Evolutionary conservation across 345 rosid species (phyloP).

Genomic region (Triadica sebifera): DNA sequence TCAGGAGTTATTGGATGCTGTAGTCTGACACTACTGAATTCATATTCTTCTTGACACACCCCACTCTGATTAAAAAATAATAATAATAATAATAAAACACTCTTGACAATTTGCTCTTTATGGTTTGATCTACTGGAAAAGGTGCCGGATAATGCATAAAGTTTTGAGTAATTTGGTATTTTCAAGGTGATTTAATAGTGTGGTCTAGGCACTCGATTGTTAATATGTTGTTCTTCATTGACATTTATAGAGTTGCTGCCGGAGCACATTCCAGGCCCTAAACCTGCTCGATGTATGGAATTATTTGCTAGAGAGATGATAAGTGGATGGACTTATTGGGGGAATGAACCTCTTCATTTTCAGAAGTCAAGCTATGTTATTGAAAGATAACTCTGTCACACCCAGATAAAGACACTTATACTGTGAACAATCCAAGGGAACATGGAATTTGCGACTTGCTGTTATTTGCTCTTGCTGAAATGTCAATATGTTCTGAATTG

Average conservation of each 20-base stretch:
- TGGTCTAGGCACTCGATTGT: background rate
- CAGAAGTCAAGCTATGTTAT: conserved; percentile 61
- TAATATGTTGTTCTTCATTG: conserved; percentile 2
- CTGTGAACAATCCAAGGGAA: background rate
- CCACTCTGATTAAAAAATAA: background rate
- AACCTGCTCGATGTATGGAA: conserved; percentile 68
- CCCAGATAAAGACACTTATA: background rate
- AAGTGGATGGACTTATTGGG: conserved; percentile 84
- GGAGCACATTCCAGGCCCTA: conserved; percentile 50
- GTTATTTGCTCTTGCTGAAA: background rate
- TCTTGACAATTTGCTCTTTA: background rate
- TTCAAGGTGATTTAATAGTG: background rate
- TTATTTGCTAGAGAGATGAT: conserved; percentile 83
- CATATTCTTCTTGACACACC: background rate
- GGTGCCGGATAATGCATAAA: background rate
- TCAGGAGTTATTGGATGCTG: background rate
- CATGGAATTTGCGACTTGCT: background rate
- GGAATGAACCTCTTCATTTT: conserved; percentile 85
- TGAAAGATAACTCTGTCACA: conserved; percentile 12
- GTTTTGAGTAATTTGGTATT: background rate
- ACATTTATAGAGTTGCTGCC: conserved; percentile 50
- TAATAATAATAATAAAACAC: background rate
- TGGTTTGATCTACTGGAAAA: background rate
- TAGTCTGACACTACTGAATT: background rate
- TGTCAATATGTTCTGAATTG: background rate